Evolutionary conservation across 257 asterid genomes (phyloP).

Genomic region (Anisodus acutangulus): DNA sequence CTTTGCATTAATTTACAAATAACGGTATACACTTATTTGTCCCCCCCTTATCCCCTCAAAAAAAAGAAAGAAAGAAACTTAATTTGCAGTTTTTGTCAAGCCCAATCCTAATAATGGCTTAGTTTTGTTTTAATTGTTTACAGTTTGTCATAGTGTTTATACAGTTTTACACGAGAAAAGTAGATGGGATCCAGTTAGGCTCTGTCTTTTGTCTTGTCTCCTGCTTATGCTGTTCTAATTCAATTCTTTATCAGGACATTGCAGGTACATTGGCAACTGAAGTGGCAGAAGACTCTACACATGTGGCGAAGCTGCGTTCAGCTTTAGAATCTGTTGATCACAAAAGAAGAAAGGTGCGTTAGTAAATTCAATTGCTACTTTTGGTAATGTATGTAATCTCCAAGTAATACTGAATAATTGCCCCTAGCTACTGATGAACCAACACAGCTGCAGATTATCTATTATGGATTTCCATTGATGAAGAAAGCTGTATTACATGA

Average conservation of each 20-base stretch:
- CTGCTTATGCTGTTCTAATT: conserved; percentile 1
- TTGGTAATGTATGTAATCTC: background rate
- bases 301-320: conserved; percentile 94
- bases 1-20: too few species aligned
- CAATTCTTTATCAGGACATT: conserved; percentile 67
- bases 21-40: background rate
- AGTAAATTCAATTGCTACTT: background rate
- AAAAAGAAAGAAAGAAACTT: background rate
- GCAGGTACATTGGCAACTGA: conserved; percentile 98
- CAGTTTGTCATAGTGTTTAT: background rate
- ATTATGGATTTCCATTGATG: conserved; percentile 1
- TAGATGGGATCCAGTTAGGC: conserved; percentile 15
- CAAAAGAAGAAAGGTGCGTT: conserved; percentile 89
- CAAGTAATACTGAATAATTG: background rate
- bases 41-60: background rate
- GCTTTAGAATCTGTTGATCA: conserved; percentile 98
- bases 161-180: background rate
- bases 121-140: background rate
- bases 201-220: background rate
- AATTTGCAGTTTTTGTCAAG: background rate
- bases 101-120: background rate
- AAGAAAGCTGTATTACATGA: background rate
- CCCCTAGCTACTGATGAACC: conserved; percentile 8
- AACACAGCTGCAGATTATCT: background rate
- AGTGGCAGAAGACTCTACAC: conserved; percentile 86